Conservation (phyloP, 2,329 filamentous ascomycete genomes). For the Neoarthrinium moseri region DNA sequence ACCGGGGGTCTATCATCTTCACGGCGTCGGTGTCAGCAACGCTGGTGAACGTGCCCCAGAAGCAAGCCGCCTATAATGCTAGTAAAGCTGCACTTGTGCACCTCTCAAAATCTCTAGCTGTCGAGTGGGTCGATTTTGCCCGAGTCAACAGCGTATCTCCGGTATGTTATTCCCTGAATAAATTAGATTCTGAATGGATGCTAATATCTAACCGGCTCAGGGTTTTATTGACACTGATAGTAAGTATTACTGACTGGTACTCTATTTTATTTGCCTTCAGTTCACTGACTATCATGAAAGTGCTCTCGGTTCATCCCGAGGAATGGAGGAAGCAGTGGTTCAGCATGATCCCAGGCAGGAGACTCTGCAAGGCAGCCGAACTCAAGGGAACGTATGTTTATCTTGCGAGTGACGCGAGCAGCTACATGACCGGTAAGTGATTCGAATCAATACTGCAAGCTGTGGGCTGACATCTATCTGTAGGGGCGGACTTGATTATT, state of each 20-base stretch:
- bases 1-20: conserved; percentile 36
- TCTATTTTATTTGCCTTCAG: neutral
- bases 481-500: conserved; percentile 25
- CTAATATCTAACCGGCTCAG: conserved; percentile 11
- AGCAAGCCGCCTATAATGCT: conserved; percentile 40
- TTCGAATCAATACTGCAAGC: neutral
- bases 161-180: conserved; percentile 15
- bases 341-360: conserved; percentile 26
- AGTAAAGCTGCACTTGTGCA: conserved; percentile 41
- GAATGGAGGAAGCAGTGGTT: conserved; percentile 27
- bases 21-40: conserved; percentile 38
- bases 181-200: neutral
- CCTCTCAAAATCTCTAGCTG: conserved; percentile 36
- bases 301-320: conserved; percentile 28
- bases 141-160: conserved; percentile 39
- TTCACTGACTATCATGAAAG: conserved; percentile 12
- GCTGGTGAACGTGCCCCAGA: conserved; percentile 39
- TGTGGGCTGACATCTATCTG: conserved; percentile 3
- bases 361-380: conserved; percentile 30
- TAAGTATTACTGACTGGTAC: conserved; percentile 11
- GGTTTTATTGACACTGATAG: conserved; percentile 32
- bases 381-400: conserved; percentile 36
- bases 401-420: conserved; percentile 36
- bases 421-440: conserved; percentile 36
- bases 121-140: conserved; percentile 41